These are phyloP conservation scores for Musa beccarii DNA, from an alignment of 176 grass and related monocot genomes.

Conservation along the genomic window DNA sequence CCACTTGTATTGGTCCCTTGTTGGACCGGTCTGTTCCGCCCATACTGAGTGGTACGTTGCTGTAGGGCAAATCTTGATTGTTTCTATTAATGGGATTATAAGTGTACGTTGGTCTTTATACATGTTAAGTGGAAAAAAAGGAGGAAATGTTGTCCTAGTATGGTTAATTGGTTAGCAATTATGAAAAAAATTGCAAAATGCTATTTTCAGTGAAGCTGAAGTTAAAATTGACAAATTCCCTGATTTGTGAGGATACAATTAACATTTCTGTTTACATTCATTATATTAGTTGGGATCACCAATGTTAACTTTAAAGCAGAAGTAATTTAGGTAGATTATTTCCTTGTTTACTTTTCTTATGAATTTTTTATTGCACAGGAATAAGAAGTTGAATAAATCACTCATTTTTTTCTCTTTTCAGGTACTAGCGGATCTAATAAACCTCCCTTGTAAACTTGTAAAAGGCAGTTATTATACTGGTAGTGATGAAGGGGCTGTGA, in stretches of 20 bases:
- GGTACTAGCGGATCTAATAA: conserved; percentile 87
- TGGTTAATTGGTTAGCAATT: not conserved
- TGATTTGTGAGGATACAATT: not conserved
- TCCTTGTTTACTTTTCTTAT: not conserved
- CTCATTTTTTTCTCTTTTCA: conserved; percentile 8
- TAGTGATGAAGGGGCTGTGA: conserved; percentile 92
- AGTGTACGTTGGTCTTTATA: no score
- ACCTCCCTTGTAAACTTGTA: conserved; percentile 90
- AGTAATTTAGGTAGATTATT: not conserved
- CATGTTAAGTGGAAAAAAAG: no score
- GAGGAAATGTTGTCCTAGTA: no score
- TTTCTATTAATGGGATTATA: no score
- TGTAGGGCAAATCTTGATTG: no score
- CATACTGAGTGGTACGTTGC: no score
- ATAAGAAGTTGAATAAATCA: no score
- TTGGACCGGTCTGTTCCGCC: no score
- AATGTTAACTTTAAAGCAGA: not conserved
- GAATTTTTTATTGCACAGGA: no score
- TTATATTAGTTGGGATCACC: not conserved
- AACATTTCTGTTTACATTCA: no score
- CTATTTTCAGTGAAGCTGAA: no score
- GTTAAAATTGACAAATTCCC: conserved; percentile 10
- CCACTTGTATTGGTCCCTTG: no score
- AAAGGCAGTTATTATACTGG: conserved; percentile 91
- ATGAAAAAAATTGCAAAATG: conserved; percentile 9